A percentile compares a stretch with the other conserved stretches of the same genome.
phyloP scores from a whole-genome alignment of 2,329 filamentous ascomycete species.

The Colletotrichum salicis region DNA sequence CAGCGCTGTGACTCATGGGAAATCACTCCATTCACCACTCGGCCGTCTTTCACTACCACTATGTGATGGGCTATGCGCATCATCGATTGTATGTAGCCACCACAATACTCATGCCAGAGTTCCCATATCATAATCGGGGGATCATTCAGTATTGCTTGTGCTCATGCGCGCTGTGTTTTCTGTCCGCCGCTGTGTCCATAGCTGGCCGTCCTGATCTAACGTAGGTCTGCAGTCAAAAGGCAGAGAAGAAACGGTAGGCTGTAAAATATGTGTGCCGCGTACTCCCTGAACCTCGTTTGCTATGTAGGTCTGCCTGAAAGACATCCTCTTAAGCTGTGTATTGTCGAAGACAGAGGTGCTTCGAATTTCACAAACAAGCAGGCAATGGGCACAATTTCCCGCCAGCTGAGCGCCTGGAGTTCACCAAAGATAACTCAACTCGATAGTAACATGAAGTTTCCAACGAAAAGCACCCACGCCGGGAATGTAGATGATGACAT shows the following conservation, averaged over 20 bases:
- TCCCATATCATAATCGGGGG: constrained; percentile 70
- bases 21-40: constrained; percentile 75
- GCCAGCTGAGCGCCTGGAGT: constrained; percentile 75
- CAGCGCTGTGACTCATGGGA: too few species aligned
- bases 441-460: constrained; percentile 73
- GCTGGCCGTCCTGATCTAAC: constrained; percentile 72
- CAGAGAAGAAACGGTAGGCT: constrained; percentile 49
- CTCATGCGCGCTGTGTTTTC: constrained; percentile 82
- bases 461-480: constrained; percentile 72
- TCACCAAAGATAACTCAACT: constrained; percentile 85
- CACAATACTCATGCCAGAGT: too few species aligned
- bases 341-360: constrained; percentile 84
- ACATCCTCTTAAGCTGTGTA: too few species aligned
- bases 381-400: constrained; percentile 71
- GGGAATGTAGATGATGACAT: constrained; percentile 70
- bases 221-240: constrained; percentile 70
- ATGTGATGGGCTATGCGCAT: constrained; percentile 83
- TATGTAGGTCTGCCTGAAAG: constrained; percentile 60
- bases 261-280: constrained; percentile 74
- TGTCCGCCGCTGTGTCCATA: constrained; percentile 81
- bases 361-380: constrained; percentile 63
- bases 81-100: constrained; percentile 88
- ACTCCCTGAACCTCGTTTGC: constrained; percentile 68
- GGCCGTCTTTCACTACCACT: constrained; percentile 75
- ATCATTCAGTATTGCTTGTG: constrained; percentile 80